A percentile compares a stretch with the other conserved stretches of the same genome.
These are phyloP conservation scores for Endocalyx cinctus DNA, from an alignment of 2,329 filamentous ascomycete species.

Conservation along the genomic window DNA sequence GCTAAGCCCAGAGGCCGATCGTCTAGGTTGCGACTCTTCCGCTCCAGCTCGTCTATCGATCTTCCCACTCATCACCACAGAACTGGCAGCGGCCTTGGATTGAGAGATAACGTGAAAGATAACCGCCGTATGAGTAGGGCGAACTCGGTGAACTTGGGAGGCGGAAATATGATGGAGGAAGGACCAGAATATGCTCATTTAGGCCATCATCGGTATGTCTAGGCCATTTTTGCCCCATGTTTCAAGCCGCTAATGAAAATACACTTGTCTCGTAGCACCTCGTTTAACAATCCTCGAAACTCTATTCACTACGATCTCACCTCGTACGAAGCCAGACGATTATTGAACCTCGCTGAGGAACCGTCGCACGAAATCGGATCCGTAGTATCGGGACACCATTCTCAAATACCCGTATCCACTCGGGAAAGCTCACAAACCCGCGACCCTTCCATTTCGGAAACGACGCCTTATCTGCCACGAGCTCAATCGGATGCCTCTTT, in stretches of 20 bases:
- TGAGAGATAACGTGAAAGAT: slow-evolving; percentile 15
- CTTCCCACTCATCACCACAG: slow-evolving; percentile 14
- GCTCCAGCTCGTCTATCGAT: slow-evolving; percentile 30
- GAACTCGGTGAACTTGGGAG: slow-evolving; percentile 26
- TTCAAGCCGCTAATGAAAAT: no score
- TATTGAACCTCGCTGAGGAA: slow-evolving; percentile 36
- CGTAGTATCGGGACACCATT: slow-evolving; percentile 30
- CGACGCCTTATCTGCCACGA: slow-evolving; percentile 28
- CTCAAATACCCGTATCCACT: slow-evolving; percentile 28
- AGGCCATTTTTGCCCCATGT: no score
- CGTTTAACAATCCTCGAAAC: slow-evolving; percentile 27
- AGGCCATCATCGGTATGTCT: slow-evolving; percentile 11
- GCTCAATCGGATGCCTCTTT: slow-evolving; percentile 39
- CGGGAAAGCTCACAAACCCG: slow-evolving; percentile 32
- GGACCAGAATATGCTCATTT: slow-evolving; percentile 10
- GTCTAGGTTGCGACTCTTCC: slow-evolving; percentile 29
- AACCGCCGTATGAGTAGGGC: slow-evolving; percentile 22
- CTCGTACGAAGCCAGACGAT: slow-evolving; percentile 41
- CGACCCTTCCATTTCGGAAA: slow-evolving; percentile 15
- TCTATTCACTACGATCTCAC: slow-evolving; percentile 40
- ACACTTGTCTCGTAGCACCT: slow-evolving; percentile 22
- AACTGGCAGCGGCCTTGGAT: slow-evolving; percentile 26
- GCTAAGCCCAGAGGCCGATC: slow-evolving; percentile 1
- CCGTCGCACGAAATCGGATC: slow-evolving; percentile 27
- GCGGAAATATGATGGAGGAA: no score